Conservation (phyloP, 495 filamentous ascomycete genomes). For the Lepraria neglecta region DNA sequence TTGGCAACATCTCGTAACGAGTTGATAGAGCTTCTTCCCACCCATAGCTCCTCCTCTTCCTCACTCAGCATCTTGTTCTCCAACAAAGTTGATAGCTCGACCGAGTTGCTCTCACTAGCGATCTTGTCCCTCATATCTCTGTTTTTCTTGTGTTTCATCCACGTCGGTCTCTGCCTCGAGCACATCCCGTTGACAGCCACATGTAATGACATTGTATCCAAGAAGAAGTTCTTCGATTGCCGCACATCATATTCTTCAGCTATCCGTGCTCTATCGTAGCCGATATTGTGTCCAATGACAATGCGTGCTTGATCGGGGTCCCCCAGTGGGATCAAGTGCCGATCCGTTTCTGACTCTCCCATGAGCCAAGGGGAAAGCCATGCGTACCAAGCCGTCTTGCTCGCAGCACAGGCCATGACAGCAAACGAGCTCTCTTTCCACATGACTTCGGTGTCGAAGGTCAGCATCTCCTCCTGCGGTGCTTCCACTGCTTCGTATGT, state of each 20-base stretch:
- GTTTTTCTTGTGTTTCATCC: constrained; percentile 92
- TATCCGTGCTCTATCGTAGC: constrained; percentile 86
- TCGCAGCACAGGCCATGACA: constrained; percentile 91
- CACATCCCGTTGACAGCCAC: constrained; percentile 99
- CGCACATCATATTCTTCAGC: constrained; percentile 80
- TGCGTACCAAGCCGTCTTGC: constrained; percentile 85
- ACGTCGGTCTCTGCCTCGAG: constrained; percentile 88
- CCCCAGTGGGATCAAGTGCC: constrained; percentile 82
- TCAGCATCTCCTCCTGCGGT: constrained; percentile 73
- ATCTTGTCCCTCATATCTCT: constrained; percentile 78
- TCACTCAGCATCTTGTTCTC: constrained; percentile 60
- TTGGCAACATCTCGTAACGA: constrained; percentile 92
- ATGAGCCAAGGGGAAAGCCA: constrained; percentile 97
- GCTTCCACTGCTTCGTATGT: constrained; percentile 61
- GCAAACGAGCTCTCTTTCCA: constrained; percentile 87
- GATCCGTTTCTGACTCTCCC: constrained; percentile 65
- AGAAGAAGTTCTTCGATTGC: constrained; percentile 77
- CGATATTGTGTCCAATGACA: constrained; percentile 91
- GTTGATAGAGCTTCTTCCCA: constrained; percentile 89
- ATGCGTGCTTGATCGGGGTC: constrained; percentile 62
- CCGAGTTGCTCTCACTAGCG: constrained; percentile 58
- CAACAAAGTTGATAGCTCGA: constrained; percentile 65
- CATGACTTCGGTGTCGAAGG: constrained; percentile 96
- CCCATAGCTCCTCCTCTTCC: constrained; percentile 92
- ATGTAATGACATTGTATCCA: constrained; percentile 98